Evolutionary conservation across 495 filamentous ascomycete species (phyloP).

Genomic region (Paragyromitra xinjiangensis): DNA sequence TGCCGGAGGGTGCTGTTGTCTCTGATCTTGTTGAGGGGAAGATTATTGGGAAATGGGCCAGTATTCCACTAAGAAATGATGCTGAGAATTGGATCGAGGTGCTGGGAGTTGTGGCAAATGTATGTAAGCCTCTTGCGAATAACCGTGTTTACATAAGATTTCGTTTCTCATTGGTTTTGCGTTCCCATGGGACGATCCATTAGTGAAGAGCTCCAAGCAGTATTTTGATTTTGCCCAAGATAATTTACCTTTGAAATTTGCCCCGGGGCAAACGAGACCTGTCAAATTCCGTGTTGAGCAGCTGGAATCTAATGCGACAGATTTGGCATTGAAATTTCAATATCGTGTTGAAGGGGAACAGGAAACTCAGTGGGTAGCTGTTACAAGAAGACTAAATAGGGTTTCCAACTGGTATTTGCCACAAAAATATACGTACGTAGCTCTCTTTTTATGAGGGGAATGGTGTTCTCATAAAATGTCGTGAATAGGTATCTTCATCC

Average conservation of each 20-base stretch:
- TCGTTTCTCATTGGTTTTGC: slow-evolving; percentile 17
- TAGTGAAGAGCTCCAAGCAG: slow-evolving; percentile 34
- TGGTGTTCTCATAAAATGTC: slow-evolving; percentile 8
- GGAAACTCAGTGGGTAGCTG: slow-evolving; percentile 23
- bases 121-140: slow-evolving; percentile 55
- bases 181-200: background rate
- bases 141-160: background rate
- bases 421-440: slow-evolving; percentile 64
- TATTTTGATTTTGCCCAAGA: slow-evolving; percentile 30
- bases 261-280: slow-evolving; percentile 62
- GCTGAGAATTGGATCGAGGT: slow-evolving; percentile 59
- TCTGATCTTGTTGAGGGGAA: slow-evolving; percentile 63
- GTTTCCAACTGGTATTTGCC: slow-evolving; percentile 59
- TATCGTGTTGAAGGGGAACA: slow-evolving; percentile 23
- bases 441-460: background rate
- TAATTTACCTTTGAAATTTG: slow-evolving; percentile 56
- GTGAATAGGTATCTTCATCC: slow-evolving; percentile 63
- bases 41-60: slow-evolving; percentile 62
- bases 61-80: slow-evolving; percentile 64
- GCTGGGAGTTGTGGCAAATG: slow-evolving; percentile 54
- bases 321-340: slow-evolving; percentile 31
- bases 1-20: slow-evolving; percentile 60
- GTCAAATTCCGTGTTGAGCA: slow-evolving; percentile 56
- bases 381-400: slow-evolving; percentile 42
- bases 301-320: slow-evolving; percentile 37